A percentile compares a stretch with the other conserved stretches of the same genome.
Evolutionary conservation across 2,329 filamentous ascomycete genomes (phyloP).

Genomic region (Cercospora zeina): DNA sequence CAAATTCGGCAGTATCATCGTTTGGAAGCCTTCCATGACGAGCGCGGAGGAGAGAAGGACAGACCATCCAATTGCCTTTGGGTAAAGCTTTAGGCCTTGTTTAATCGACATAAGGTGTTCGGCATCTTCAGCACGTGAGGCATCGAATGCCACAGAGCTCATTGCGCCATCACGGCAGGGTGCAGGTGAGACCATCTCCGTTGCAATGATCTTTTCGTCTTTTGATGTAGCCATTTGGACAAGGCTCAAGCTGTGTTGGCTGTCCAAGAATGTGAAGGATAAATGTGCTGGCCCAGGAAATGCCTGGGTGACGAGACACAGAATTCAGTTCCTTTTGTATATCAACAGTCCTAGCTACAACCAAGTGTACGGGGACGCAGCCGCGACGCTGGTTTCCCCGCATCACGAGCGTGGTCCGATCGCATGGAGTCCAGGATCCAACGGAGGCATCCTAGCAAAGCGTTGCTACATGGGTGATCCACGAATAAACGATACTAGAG

Average conservation of each 20-base stretch:
- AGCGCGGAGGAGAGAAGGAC: slow-evolving; percentile 42
- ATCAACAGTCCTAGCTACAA: background rate
- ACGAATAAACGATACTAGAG: too few species aligned
- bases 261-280: background rate
- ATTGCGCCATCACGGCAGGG: background rate
- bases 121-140: slow-evolving; percentile 34
- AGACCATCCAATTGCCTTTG: slow-evolving; percentile 44
- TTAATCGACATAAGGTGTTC: slow-evolving; percentile 42
- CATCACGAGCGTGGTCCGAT: background rate
- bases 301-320: background rate
- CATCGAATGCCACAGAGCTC: slow-evolving; percentile 32
- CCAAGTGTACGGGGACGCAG: background rate
- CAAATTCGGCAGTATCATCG: slow-evolving; percentile 41
- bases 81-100: slow-evolving; percentile 38
- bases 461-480: too few species aligned
- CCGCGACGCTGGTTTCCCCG: background rate
- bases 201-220: background rate
- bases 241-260: background rate
- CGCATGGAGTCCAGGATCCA: background rate
- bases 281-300: background rate
- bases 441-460: background rate
- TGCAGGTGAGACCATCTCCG: background rate
- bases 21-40: slow-evolving; percentile 48
- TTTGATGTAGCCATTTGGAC: background rate
- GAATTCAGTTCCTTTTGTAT: background rate